phyloP scores from a whole-genome alignment of 2,329 filamentous ascomycete species.

The Fusarium neocosmosporiellum region DNA sequence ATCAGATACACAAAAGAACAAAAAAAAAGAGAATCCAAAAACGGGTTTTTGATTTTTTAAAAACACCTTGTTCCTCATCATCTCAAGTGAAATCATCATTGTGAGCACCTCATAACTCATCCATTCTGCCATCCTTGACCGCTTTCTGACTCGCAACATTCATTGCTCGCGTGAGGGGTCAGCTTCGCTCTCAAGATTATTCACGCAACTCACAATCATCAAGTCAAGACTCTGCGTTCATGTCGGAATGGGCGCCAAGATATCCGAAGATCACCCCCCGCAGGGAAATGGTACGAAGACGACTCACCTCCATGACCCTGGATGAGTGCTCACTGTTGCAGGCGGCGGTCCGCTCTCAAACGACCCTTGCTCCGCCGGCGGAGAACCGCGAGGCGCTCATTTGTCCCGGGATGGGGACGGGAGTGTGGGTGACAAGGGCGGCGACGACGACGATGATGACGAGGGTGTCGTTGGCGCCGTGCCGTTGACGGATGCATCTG shows the following conservation, averaged over 20 bases:
- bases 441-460: constrained; percentile 44
- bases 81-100: not conserved
- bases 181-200: constrained; percentile 2
- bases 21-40: constrained; percentile 29
- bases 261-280: constrained; percentile 50
- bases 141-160: constrained; percentile 5
- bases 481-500: constrained; percentile 26
- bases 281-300: constrained; percentile 45
- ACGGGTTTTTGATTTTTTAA: constrained; percentile 25
- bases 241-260: constrained; percentile 55
- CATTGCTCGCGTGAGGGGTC: constrained; percentile 2
- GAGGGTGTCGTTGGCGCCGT: constrained; percentile 37
- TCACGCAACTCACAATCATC: not conserved
- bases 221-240: constrained; percentile 31
- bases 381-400: constrained; percentile 55
- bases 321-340: constrained; percentile 17
- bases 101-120: not conserved
- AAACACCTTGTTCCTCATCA: not conserved
- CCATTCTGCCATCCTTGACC: constrained; percentile 23
- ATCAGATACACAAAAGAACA: constrained; percentile 34
- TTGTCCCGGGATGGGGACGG: constrained; percentile 56
- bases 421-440: constrained; percentile 48
- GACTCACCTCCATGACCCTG: not conserved
- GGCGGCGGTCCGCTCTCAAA: constrained; percentile 33
- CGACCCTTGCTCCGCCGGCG: constrained; percentile 44